Evolutionary conservation across 2,329 filamentous ascomycete genomes (phyloP), one percentile per base, ranked within the genome.

Genomic region (Lasiodiplodia theobromae): DNA sequence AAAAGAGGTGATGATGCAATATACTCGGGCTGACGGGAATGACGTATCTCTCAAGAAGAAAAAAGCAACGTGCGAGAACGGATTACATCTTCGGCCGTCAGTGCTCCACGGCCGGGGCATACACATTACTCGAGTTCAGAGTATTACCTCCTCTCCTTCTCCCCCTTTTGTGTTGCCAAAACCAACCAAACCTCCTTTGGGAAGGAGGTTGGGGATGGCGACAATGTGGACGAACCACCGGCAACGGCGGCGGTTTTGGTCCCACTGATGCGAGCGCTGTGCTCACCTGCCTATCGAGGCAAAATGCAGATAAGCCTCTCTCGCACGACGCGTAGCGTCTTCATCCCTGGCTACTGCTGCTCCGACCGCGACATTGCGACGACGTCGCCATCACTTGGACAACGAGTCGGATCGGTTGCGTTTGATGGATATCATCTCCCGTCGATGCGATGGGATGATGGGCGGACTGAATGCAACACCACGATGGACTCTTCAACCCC

Each of bases 401-500:
- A 11, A 54, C 28, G 28, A 54, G 14, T 18, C 28, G 2, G 28
- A 10, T 23, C 37, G 40, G 10, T 12, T 23, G 25, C 21, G 47
- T 31, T 51, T 28, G 53, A 25, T 44, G 34, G 37, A 18, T 10
- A 23, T 14, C 5, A 23, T 8, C 63, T 37, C 37, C 18, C 21
- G 25, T 31, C 25, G 38, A 18, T n/a, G 18, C 23, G 52, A 25
- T 18, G 7, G n/a, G 5, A 31, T 23, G 12, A 37, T 56, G 34
- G 47, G 11, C 2, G n/a, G 12, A 10, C n/a, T 37, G 18, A 11
- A n/a, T 52, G 11, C 52, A 14, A 31, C 34, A 37, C 23, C 23
- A 4, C 40, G 14, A 1, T 38, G 21, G 18, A 44, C 10, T 14
- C 58, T 31, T 69, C 65, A 69, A 54, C 76, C 75, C 51, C 77